Evolutionary conservation across 202 grass and related monocot species (phyloP).

Genomic region (Carex sylvatica): DNA sequence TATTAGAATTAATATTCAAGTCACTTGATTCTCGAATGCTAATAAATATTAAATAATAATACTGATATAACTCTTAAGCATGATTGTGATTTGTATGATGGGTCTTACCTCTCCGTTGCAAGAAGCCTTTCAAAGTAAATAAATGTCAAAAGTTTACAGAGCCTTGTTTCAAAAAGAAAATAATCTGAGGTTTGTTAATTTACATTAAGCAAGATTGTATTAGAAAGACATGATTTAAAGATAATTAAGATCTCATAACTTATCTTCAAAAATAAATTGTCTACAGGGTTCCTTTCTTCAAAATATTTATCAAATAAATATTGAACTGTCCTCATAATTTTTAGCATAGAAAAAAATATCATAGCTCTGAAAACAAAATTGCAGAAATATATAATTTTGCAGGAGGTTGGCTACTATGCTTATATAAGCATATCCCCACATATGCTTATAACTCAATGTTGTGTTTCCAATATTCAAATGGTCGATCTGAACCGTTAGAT

Average conservation of each 20-base stretch:
- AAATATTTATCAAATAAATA: not conserved
- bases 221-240: not conserved
- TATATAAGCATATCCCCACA: no score
- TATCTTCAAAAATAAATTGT: not conserved
- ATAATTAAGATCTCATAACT: not conserved
- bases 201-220: not conserved
- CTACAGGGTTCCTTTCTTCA: not conserved
- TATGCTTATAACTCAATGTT: no score
- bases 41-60: not conserved
- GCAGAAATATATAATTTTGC: not conserved
- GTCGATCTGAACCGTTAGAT: no score
- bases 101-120: no score
- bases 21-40: not conserved
- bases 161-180: not conserved
- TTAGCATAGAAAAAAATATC: not conserved
- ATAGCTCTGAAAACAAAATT: not conserved
- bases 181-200: not conserved
- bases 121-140: no score
- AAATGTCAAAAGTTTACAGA: not conserved
- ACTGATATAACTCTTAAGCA: not conserved
- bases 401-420: no score
- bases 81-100: not conserved
- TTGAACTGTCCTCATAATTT: not conserved
- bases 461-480: no score
- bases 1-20: not conserved